Base-by-base conservation (phyloP, 1,284 basidiomycete species). In the Chalciporus sp. region DNA sequence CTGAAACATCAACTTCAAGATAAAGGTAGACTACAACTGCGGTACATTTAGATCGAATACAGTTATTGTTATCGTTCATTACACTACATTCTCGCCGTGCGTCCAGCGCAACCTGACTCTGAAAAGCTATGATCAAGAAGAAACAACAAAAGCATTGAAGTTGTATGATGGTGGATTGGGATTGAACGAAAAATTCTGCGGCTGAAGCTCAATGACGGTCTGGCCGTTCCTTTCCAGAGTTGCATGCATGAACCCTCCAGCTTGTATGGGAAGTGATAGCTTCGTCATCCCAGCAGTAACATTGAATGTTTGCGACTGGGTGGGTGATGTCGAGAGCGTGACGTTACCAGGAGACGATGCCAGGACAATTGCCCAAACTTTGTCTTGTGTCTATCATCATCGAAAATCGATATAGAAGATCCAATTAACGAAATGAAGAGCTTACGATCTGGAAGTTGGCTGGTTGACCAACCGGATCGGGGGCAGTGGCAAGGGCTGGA, bases 331-430 rank as follows among this genome's bases (percentile, higher is more conserved):
- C 31, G 75, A 75, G 56, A 90, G 74, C 3, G 75, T 81, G 47
- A 87, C 79, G 14, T 59, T 73, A 4, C 74, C 77, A 11, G 83
- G 74, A 4, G 74, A 77, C 14, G 82, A 84, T 12, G 86, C 76
- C 61, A 92, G 77, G 9, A 88, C 83, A 29, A 90, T 76, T 1
- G 76, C 88, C 83, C 87, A 87, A 16, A 86, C 70, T 29, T 75
- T 76, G 72, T 93, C 81, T 50, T 71, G 60, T 44, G 73, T 72
- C 80, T 82, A 53, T 35, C 12, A 11, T 11, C 14, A 57, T 27
- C 19, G 26, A 55, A 35, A 49, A 41, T 40, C 23, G 23, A 23
- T 23, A 23, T 23, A 23, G 23, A 23, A 23, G 23, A 23, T n/a
- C 23, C 6, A 23, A 6, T 23, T 3, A 23, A 23, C 23, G n/a